These are phyloP conservation scores for Globisporangium paroecandrum DNA, from an alignment of 352 stramenopile genomes.

Conservation along the genomic window DNA sequence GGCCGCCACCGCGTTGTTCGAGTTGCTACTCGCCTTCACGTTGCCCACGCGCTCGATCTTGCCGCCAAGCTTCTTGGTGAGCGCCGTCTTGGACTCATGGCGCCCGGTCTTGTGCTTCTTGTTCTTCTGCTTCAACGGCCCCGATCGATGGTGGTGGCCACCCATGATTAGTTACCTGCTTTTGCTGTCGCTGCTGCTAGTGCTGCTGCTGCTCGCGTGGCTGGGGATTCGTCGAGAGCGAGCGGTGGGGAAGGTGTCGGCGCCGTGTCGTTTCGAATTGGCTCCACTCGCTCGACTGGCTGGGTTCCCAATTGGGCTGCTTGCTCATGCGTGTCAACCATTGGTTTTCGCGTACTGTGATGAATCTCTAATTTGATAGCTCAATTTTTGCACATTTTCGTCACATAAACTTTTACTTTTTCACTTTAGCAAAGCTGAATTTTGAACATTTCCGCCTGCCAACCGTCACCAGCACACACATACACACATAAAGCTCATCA, in stretches of 20 bases:
- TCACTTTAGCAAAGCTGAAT: neutral
- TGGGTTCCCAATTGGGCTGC: neutral
- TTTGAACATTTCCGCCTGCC: neutral
- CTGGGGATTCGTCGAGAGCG: neutral
- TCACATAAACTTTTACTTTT: neutral
- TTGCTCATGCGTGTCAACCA: slow-evolving; percentile 14
- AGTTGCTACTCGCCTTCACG: slow-evolving; percentile 38
- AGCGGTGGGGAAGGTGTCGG: neutral
- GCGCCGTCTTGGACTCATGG: slow-evolving; percentile 80
- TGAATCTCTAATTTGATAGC: neutral
- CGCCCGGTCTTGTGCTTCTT: slow-evolving; percentile 89
- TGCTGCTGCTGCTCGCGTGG: neutral
- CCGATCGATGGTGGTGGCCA: slow-evolving; percentile 83
- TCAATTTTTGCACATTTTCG: neutral
- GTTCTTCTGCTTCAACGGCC: slow-evolving; percentile 89
- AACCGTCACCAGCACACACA: neutral
- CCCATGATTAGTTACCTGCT: slow-evolving; percentile 31
- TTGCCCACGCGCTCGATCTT: slow-evolving; percentile 62
- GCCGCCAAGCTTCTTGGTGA: slow-evolving; percentile 61
- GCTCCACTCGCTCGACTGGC: neutral
- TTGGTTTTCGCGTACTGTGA: neutral
- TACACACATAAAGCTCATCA: neutral
- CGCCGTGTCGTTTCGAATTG: slow-evolving; percentile 18
- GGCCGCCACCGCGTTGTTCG: slow-evolving; percentile 45
- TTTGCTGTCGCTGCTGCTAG: neutral